These are phyloP conservation scores for Stenocarpella maydis DNA, from an alignment of 2,329 filamentous ascomycete species.

Conservation along the genomic window DNA sequence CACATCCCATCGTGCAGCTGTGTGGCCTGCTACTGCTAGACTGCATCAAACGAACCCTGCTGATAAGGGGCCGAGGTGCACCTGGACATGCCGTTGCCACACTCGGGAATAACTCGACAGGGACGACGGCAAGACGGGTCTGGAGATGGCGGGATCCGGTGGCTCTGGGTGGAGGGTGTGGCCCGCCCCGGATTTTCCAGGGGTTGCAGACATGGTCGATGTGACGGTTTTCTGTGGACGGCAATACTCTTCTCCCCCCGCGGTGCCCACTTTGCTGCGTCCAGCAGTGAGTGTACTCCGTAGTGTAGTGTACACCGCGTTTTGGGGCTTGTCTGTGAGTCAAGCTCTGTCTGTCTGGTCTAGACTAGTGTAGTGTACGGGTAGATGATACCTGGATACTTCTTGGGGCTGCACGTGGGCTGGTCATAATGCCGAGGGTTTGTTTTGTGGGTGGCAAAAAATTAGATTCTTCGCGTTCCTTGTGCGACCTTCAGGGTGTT, in stretches of 20 bases:
- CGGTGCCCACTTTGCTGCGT: constrained; percentile 14
- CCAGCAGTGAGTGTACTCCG: too few relatives aligned
- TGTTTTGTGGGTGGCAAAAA: constrained; percentile 27
- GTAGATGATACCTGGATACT: neutral
- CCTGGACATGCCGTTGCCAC: constrained; percentile 6
- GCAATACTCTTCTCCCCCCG: constrained; percentile 20
- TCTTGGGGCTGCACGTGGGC: neutral
- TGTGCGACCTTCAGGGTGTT: constrained; percentile 7
- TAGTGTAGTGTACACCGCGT: neutral
- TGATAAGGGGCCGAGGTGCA: constrained; percentile 23
- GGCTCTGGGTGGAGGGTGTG: constrained; percentile 14
- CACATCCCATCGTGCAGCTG: neutral
- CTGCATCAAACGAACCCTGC: neutral
- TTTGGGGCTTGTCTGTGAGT: constrained; percentile 10
- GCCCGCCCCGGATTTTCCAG: constrained; percentile 29
- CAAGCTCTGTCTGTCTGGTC: neutral
- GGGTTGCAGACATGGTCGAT: constrained; percentile 15
- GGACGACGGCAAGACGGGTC: too few relatives aligned
- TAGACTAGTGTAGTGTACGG: too few relatives aligned
- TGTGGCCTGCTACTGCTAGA: constrained; percentile 4
- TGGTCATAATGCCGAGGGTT: constrained; percentile 1
- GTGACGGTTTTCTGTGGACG: neutral
- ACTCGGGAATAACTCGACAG: constrained; percentile 13
- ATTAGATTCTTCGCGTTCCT: constrained; percentile 9
- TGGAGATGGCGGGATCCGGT: neutral